Conservation (phyloP, 2,329 filamentous ascomycete genomes). For the Ceratocystis ficicola region DNA sequence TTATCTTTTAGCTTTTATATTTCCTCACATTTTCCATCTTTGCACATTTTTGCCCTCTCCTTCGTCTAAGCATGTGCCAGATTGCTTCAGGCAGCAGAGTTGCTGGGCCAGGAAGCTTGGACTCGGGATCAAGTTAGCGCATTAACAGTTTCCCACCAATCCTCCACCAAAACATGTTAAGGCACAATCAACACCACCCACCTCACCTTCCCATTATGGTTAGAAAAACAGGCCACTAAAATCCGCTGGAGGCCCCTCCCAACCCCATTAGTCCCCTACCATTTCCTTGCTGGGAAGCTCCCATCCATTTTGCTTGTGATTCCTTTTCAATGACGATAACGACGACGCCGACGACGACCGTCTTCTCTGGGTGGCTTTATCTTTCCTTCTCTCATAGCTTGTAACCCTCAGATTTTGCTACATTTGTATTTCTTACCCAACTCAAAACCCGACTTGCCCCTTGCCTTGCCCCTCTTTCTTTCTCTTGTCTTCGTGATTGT, state of each 20-base stretch:
- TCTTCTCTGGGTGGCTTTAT: neutral
- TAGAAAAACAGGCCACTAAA: neutral
- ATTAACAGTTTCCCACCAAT: neutral
- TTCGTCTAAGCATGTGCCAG: neutral
- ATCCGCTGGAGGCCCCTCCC: neutral
- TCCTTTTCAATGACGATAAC: neutral
- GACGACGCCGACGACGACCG: neutral
- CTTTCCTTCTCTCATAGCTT: neutral
- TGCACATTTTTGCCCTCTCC: neutral
- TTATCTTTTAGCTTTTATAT: neutral
- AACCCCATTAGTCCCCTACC: neutral
- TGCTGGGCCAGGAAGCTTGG: neutral
- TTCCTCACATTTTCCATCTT: too few species aligned
- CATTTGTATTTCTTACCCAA: neutral
- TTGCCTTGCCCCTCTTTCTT: neutral
- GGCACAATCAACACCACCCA: neutral
- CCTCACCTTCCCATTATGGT: neutral
- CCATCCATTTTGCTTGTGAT: neutral
- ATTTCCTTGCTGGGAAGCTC: neutral
- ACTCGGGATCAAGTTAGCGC: neutral
- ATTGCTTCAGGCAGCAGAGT: neutral
- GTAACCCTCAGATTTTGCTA: neutral
- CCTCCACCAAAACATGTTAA: neutral
- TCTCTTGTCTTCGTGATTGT: neutral
- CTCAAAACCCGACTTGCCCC: neutral